phyloP scores from a whole-genome alignment of 495 filamentous ascomycete genomes.

The Symbiotaphrina buchneri region DNA sequence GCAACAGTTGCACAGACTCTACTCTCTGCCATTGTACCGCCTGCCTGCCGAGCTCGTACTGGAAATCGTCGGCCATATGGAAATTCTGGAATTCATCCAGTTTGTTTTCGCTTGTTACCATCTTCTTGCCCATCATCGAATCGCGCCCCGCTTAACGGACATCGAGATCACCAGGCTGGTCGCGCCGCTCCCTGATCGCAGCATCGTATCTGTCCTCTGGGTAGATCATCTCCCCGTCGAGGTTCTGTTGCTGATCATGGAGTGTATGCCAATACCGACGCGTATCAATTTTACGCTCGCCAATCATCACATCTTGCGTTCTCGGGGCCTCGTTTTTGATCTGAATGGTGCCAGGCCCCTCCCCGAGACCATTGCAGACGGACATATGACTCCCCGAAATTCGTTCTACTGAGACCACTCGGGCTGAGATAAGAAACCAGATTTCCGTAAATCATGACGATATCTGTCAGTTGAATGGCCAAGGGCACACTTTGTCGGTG shows the following conservation, averaged over 20 bases:
- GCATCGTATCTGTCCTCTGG: neutral
- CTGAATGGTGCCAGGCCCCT: neutral
- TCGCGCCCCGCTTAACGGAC: slow-evolving; percentile 5
- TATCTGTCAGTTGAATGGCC: too few species aligned
- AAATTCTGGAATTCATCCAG: slow-evolving; percentile 13
- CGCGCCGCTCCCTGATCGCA: neutral
- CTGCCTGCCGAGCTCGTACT: slow-evolving; percentile 20
- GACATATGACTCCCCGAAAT: too few species aligned
- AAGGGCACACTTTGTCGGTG: too few species aligned
- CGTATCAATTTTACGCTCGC: neutral
- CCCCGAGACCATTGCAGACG: too few species aligned
- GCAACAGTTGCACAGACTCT: too few species aligned
- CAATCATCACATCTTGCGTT: neutral
- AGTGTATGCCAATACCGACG: neutral
- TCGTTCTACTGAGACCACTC: too few species aligned
- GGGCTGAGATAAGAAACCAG: too few species aligned
- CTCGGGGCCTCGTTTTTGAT: slow-evolving; percentile 1
- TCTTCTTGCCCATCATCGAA: slow-evolving; percentile 9
- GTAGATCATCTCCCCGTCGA: neutral
- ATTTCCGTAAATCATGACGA: too few species aligned
- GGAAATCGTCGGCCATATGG: slow-evolving; percentile 14
- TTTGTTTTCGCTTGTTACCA: slow-evolving; percentile 17
- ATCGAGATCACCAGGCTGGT: neutral
- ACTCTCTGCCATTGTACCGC: slow-evolving; percentile 2
- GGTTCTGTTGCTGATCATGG: slow-evolving; percentile 1